Conservation (phyloP, 352 stramenopile species). For the Blastocystis sp. region DNA sequence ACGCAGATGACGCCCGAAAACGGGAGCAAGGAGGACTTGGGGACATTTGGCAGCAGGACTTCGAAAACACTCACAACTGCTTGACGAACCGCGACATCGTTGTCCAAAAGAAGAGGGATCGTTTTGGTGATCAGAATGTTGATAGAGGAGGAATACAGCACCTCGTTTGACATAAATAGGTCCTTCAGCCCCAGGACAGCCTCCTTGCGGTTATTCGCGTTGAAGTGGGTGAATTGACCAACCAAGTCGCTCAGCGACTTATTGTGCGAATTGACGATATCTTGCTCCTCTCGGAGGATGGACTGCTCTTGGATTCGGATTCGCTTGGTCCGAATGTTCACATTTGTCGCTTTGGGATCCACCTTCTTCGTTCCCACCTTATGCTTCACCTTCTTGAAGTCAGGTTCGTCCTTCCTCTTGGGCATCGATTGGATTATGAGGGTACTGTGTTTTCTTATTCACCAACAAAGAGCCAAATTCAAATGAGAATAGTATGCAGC, state of each 20-base stretch:
- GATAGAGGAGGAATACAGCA: conserved; percentile 6
- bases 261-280: conserved; percentile 37
- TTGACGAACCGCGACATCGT: conserved; percentile 5
- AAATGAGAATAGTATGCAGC: not conserved
- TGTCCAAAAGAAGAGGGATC: conserved; percentile 20
- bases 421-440: not conserved
- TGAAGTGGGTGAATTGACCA: conserved; percentile 44
- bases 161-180: conserved; percentile 21
- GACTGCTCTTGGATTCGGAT: conserved; percentile 48
- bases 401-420: conserved; percentile 11
- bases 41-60: not conserved
- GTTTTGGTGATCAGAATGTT: conserved; percentile 41
- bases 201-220: not conserved
- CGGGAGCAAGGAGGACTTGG: not conserved
- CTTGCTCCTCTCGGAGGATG: conserved; percentile 16
- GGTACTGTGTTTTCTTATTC: not conserved
- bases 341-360: conserved; percentile 43
- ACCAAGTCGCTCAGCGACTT: conserved; percentile 54
- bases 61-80: conserved; percentile 12
- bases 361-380: conserved; percentile 38
- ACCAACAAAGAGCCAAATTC: not conserved
- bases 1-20: conserved; percentile 28
- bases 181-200: conserved; percentile 40
- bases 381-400: conserved; percentile 32
- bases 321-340: conserved; percentile 31